Conservation (phyloP, 495 filamentous ascomycete species). For the Pyrenopolyporus hunteri region DNA sequence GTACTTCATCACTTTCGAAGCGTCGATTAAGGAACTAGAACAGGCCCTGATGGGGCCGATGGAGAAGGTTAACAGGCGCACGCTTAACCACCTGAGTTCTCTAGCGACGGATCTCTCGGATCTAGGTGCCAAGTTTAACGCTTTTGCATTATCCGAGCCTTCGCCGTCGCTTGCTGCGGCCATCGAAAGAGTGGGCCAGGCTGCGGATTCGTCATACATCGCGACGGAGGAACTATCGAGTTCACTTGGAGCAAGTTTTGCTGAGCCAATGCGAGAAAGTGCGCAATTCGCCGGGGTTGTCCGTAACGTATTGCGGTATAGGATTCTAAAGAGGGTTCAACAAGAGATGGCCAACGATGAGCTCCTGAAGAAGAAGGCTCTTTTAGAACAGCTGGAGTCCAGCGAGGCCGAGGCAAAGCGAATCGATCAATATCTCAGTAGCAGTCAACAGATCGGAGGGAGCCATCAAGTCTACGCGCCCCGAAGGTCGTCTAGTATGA, state of each 20-base stretch:
- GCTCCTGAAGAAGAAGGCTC: constrained; percentile 75
- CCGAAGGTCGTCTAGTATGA: constrained; percentile 67
- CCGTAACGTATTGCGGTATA: constrained; percentile 81
- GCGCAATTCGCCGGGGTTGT: constrained; percentile 97
- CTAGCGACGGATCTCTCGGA: constrained; percentile 89
- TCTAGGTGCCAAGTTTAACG: constrained; percentile 91
- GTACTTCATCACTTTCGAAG: constrained; percentile 91
- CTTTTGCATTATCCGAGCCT: constrained; percentile 93
- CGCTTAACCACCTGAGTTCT: constrained; percentile 78
- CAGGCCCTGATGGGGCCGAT: constrained; percentile 85
- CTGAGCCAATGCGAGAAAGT: constrained; percentile 95
- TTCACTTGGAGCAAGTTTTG: constrained; percentile 84
- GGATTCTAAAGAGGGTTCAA: constrained; percentile 90
- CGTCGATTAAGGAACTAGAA: constrained; percentile 86
- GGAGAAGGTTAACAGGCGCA: constrained; percentile 93
- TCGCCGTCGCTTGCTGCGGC: constrained; percentile 86
- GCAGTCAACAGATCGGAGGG: constrained; percentile 60
- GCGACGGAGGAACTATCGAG: constrained; percentile 89
- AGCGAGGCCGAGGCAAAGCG: constrained; percentile 91
- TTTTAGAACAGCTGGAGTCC: constrained; percentile 82
- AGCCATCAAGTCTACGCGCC: constrained; percentile 54
- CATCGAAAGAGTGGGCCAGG: constrained; percentile 93
- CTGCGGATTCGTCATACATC: constrained; percentile 94
- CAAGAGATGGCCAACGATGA: constrained; percentile 97
- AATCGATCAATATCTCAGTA: constrained; percentile 87